phyloP scores from a whole-genome alignment of 371 early-diverging fungal genomes.

The Mortierella sp. region DNA sequence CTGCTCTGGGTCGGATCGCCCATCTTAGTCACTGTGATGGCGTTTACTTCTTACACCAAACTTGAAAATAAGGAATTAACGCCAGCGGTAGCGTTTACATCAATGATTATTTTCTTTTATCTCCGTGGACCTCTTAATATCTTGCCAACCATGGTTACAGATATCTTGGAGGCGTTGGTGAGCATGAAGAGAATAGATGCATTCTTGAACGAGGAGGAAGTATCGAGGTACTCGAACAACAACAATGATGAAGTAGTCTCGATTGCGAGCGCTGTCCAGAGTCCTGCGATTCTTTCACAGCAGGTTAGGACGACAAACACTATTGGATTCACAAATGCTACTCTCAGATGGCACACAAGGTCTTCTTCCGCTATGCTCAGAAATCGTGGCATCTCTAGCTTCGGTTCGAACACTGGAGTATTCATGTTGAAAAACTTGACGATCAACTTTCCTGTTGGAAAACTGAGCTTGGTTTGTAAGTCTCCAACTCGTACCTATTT shows the following conservation, averaged over 20 bases:
- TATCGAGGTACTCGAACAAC: constrained; percentile 27
- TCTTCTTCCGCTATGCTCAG: background rate
- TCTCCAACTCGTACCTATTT: background rate
- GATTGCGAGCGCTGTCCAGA: constrained; percentile 1
- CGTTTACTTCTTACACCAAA: constrained; percentile 69
- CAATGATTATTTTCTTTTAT: constrained; percentile 66
- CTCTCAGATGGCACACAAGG: constrained; percentile 62
- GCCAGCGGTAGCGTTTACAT: constrained; percentile 70
- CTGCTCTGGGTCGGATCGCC: constrained; percentile 63
- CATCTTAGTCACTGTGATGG: constrained; percentile 64
- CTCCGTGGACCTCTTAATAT: constrained; percentile 66
- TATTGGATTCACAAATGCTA: constrained; percentile 64
- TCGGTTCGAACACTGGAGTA: constrained; percentile 16
- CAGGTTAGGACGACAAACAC: background rate
- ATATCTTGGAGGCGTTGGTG: constrained; percentile 61
- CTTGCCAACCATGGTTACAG: constrained; percentile 65
- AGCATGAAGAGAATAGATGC: constrained; percentile 64
- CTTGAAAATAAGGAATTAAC: constrained; percentile 66
- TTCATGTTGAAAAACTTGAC: constrained; percentile 42
- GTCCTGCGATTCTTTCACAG: constrained; percentile 9
- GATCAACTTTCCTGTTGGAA: constrained; percentile 41
- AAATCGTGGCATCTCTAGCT: background rate
- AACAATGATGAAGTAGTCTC: background rate
- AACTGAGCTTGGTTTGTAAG: constrained; percentile 50
- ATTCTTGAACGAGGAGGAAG: constrained; percentile 66